A percentile compares a stretch with the other conserved stretches of the same genome.
Evolutionary conservation across 1,139 yeast species (phyloP).

Genomic region (Magnusiomyces clavatus): DNA sequence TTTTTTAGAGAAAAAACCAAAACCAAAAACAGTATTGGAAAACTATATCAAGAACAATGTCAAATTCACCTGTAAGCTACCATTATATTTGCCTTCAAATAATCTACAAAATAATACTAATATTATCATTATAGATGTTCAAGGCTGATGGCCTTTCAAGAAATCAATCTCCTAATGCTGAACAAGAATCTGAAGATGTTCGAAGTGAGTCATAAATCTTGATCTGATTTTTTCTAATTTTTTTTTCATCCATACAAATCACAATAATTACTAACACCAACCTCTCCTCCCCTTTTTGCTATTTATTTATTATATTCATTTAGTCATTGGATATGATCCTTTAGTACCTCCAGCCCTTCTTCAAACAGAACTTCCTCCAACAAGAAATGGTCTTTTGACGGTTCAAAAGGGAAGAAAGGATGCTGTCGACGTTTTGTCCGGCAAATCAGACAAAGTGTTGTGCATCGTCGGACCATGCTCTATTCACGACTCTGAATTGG

Average conservation of each 20-base stretch:
- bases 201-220: conserved; percentile 65
- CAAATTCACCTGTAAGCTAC: neutral
- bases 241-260: neutral
- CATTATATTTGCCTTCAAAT: too few relatives aligned
- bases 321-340: conserved; percentile 74
- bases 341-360: conserved; percentile 89
- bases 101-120: too few relatives aligned
- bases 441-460: conserved; percentile 63
- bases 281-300: too few relatives aligned
- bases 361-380: conserved; percentile 79
- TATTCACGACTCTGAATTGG: conserved; percentile 84
- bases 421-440: conserved; percentile 55
- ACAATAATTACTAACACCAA: neutral
- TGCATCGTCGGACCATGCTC: conserved; percentile 95
- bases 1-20: neutral
- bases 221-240: conserved; percentile 32
- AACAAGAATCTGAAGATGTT: conserved; percentile 69
- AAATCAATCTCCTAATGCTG: conserved; percentile 24
- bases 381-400: conserved; percentile 48
- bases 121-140: conserved; percentile 37
- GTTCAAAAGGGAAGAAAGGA: conserved; percentile 72
- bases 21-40: too few relatives aligned
- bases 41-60: neutral
- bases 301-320: neutral
- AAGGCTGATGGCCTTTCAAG: conserved; percentile 33